Conservation (phyloP, 2,329 filamentous ascomycete species). For the Hypoxylon sp. region DNA sequence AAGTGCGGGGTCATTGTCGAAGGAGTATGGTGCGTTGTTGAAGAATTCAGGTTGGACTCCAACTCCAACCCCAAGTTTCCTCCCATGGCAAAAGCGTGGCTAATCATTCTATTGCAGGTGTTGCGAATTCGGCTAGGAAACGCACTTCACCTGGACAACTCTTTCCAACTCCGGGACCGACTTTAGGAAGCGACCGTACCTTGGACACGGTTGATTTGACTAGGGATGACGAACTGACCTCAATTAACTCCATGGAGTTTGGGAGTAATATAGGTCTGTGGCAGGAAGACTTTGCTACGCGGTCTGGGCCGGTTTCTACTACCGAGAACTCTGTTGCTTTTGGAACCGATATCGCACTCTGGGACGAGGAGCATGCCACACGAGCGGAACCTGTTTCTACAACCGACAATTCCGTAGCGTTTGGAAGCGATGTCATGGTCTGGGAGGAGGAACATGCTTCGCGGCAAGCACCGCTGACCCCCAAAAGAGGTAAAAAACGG, state of each 20-base stretch:
- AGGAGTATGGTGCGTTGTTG: slow-evolving; percentile 49
- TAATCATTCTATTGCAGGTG: slow-evolving; percentile 18
- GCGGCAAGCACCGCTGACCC: slow-evolving; percentile 49
- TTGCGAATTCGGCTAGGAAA: slow-evolving; percentile 38
- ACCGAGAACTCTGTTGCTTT: slow-evolving; percentile 41
- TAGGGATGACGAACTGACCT: slow-evolving; percentile 41
- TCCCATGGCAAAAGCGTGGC: neutral
- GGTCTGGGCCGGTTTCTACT: slow-evolving; percentile 38
- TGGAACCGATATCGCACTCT: slow-evolving; percentile 49
- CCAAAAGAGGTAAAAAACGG: slow-evolving; percentile 58
- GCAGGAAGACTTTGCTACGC: slow-evolving; percentile 47
- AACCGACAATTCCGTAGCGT: slow-evolving; percentile 42
- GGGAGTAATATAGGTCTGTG: slow-evolving; percentile 38
- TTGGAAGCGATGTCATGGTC: slow-evolving; percentile 47
- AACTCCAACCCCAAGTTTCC: slow-evolving; percentile 9
- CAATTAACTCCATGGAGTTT: slow-evolving; percentile 40
- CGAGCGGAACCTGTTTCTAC: slow-evolving; percentile 50
- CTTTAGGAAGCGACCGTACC: slow-evolving; percentile 43
- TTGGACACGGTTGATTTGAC: slow-evolving; percentile 50
- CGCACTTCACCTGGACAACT: slow-evolving; percentile 36
- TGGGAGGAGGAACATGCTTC: slow-evolving; percentile 55
- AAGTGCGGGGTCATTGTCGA: slow-evolving; percentile 46
- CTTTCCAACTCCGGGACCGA: slow-evolving; percentile 39
- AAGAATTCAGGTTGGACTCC: slow-evolving; percentile 36
- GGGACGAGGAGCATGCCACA: slow-evolving; percentile 54